phyloP scores from a whole-genome alignment of 73 alveolate genomes.

The Blepharisma japonicum region DNA sequence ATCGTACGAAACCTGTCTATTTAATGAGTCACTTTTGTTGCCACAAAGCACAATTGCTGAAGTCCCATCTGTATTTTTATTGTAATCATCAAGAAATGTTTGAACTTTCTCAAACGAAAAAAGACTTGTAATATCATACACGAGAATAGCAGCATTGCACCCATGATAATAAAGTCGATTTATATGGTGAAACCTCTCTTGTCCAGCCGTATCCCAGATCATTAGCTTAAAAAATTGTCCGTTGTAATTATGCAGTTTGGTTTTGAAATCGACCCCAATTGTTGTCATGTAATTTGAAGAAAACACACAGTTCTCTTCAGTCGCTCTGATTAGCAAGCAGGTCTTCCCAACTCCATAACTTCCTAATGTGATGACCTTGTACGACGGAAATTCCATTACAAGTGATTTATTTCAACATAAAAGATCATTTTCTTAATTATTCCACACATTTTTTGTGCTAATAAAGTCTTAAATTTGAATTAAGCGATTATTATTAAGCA shows the following conservation, averaged over 20 bases:
- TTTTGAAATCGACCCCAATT: constrained; percentile 68
- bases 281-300: constrained; percentile 56
- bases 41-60: background rate
- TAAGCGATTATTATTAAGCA: no score
- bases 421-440: no score
- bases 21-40: background rate
- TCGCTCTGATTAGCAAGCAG: constrained; percentile 19
- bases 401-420: no score
- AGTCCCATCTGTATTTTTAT: background rate
- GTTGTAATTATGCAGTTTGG: background rate
- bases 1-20: background rate
- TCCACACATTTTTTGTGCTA: no score
- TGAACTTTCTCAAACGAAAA: background rate
- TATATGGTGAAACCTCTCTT: constrained; percentile 28
- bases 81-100: constrained; percentile 7
- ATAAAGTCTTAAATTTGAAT: no score
- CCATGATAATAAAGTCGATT: constrained; percentile 12
- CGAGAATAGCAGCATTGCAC: constrained; percentile 33
- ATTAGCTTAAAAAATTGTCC: background rate
- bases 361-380: constrained; percentile 20
- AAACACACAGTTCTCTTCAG: constrained; percentile 44
- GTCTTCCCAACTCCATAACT: constrained; percentile 31
- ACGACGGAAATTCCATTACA: background rate
- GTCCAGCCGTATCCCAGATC: constrained; percentile 62
- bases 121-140: constrained; percentile 15